Conservation (phyloP, 768 basidiomycete species). For the Sutorius australiensis region DNA sequence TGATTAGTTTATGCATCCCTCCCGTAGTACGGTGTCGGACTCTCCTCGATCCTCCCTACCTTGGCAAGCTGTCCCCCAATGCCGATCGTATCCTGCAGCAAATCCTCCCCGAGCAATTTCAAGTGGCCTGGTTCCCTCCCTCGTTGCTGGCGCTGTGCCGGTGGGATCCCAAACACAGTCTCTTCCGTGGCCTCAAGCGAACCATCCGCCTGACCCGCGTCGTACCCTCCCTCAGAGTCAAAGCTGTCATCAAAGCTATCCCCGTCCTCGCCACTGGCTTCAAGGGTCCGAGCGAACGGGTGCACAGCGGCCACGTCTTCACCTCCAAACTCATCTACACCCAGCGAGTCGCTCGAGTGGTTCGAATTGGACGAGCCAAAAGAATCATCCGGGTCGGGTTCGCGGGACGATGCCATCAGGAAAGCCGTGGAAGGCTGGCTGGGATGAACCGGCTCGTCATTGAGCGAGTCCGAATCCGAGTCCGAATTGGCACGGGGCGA, state of each 20-base stretch:
- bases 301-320: slow-evolving; percentile 46
- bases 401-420: slow-evolving; percentile 51
- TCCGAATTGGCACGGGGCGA: slow-evolving; percentile 14
- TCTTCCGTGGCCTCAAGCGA: slow-evolving; percentile 43
- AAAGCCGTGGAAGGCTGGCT: slow-evolving; percentile 70
- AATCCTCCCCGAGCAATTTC: slow-evolving; percentile 58
- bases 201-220: slow-evolving; percentile 15
- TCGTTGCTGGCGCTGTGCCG: slow-evolving; percentile 41
- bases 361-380: slow-evolving; percentile 52
- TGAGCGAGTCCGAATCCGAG: slow-evolving; percentile 55
- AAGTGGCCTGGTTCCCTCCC: slow-evolving; percentile 32
- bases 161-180: slow-evolving; percentile 69
- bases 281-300: slow-evolving; percentile 50
- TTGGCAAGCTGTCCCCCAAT: slow-evolving; percentile 51
- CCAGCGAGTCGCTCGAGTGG: slow-evolving; percentile 55
- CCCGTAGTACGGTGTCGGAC: slow-evolving; percentile 51
- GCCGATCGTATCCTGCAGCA: slow-evolving; percentile 61
- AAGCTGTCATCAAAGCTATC: slow-evolving; percentile 51
- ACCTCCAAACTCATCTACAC: slow-evolving; percentile 38
- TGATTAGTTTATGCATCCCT: slow-evolving; percentile 3
- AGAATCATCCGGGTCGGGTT: slow-evolving; percentile 32
- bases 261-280: slow-evolving; percentile 31
- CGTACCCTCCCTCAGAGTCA: slow-evolving; percentile 42
- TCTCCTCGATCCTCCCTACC: slow-evolving; percentile 54
- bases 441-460: slow-evolving; percentile 50